phyloP scores from a whole-genome alignment of 1,139 yeast species.

The Suhomyces maxii region DNA sequence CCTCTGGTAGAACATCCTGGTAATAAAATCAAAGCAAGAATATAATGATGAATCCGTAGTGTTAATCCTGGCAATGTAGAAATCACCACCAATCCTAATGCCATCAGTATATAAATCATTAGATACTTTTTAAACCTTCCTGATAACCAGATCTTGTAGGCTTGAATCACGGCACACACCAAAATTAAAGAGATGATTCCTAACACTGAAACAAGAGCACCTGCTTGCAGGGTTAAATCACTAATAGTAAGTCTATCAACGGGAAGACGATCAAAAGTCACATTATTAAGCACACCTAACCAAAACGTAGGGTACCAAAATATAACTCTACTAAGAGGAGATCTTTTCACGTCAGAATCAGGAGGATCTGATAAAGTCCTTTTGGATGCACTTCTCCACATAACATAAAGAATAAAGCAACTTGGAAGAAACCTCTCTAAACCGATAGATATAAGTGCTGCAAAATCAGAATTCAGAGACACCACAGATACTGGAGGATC shows the following conservation, averaged over 20 bases:
- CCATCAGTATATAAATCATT: slow-evolving; percentile 49
- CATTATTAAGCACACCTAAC: slow-evolving; percentile 82
- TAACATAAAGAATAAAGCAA: slow-evolving; percentile 65
- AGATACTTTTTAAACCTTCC: slow-evolving; percentile 68
- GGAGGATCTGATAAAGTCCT: slow-evolving; percentile 27
- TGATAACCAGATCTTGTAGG: slow-evolving; percentile 74
- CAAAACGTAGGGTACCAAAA: slow-evolving; percentile 83
- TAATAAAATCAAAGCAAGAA: slow-evolving; percentile 70
- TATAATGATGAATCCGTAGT: slow-evolving; percentile 85
- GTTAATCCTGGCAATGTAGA: slow-evolving; percentile 67
- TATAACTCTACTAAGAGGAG: slow-evolving; percentile 53
- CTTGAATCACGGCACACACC: slow-evolving; percentile 67
- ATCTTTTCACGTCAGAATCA: slow-evolving; percentile 12
- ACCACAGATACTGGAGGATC: slow-evolving; percentile 77
- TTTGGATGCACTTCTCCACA: slow-evolving; percentile 62
- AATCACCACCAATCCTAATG: slow-evolving; percentile 47
- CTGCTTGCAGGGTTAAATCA: slow-evolving; percentile 74
- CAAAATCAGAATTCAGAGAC: slow-evolving; percentile 53
- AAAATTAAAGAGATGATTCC: slow-evolving; percentile 47
- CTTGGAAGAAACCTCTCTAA: slow-evolving; percentile 76
- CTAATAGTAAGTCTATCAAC: slow-evolving; percentile 74
- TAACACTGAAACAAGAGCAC: slow-evolving; percentile 68
- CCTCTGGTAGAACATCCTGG: slow-evolving; percentile 90
- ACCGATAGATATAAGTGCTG: slow-evolving; percentile 67
- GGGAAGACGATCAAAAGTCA: slow-evolving; percentile 85